phyloP scores from a whole-genome alignment of 2,329 filamentous ascomycete genomes.

The Fusarium kyushuense region DNA sequence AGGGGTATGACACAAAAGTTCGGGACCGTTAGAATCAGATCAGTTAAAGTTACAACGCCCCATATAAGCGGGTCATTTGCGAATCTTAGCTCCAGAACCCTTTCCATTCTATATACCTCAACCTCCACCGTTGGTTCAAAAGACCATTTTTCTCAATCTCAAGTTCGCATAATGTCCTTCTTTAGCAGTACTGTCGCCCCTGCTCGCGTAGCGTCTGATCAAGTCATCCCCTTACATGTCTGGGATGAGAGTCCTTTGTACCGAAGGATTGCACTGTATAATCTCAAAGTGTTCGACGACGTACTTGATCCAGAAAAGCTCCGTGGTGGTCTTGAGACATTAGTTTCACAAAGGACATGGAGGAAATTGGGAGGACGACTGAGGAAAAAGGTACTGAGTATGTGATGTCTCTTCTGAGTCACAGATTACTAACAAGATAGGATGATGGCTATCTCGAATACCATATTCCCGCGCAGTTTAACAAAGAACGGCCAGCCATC shows the following conservation, averaged over 20 bases:
- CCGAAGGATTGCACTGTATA: conserved; percentile 27
- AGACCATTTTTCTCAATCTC: not conserved
- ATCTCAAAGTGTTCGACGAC: conserved; percentile 31
- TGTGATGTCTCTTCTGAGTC: too few relatives aligned
- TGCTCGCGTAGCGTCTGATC: conserved; percentile 1
- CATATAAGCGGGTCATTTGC: not conserved
- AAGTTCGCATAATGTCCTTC: not conserved
- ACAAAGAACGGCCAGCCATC: conserved; percentile 17
- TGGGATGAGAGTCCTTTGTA: conserved; percentile 31
- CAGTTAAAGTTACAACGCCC: not conserved
- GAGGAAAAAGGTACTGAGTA: conserved; percentile 12
- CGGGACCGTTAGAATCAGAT: too few relatives aligned
- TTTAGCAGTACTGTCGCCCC: not conserved
- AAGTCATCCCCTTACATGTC: conserved; percentile 25
- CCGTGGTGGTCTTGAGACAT: not conserved
- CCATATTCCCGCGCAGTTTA: conserved; percentile 29
- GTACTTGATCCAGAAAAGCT: conserved; percentile 28
- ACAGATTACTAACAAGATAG: too few relatives aligned
- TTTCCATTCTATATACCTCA: not conserved
- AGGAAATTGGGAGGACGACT: conserved; percentile 26
- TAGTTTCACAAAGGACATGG: conserved; percentile 26
- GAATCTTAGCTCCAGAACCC: not conserved
- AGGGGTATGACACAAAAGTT: not conserved
- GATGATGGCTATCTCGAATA: conserved; percentile 23
- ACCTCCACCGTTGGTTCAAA: too few relatives aligned